Evolutionary conservation across 2,329 filamentous ascomycete species (phyloP), one percentile per base, ranked within the genome.

Genomic region (Alternaria sp.): DNA sequence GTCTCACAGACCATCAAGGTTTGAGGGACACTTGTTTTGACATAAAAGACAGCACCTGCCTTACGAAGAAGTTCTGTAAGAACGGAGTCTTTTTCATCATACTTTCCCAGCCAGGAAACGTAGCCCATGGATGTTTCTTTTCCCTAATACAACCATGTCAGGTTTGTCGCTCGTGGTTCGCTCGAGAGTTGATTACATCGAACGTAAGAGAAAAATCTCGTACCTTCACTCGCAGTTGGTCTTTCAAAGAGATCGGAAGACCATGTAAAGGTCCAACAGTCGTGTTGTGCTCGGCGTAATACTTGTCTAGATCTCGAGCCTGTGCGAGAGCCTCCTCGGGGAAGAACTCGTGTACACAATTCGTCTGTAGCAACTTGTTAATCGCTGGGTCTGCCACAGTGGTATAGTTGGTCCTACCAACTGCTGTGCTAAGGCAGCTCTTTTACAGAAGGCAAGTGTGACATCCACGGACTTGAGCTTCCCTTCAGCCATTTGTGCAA

Each of bases 1-100:
- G 82, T 85, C 64, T 86, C 84, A 11, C 85, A 70, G 57, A 84
- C 82, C 83, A 86, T 85, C 47, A 86, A 62, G 3, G 80, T 82
- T 68, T 87, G 85, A 5, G 85, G 85, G 62, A 86, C 75, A 18
- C 83, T 86, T 0, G 84, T 87, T n/a, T 84, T 78, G 20, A 77
- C 84, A 65, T 84, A 82, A 62, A 86, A 81, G 1, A 87, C 79
- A 4, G 80, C 81, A 38, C 46, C 46, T 3, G 46, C 46, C 3
- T 49, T 49, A 3, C 46, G 46, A n/a, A 49, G 46, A 4, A 49
- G 46, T 49, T 30, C 46, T 1, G 46, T 49, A 11, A 49, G 46
- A 12, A 49, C 8, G 1, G 46, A 49, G 32, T 49, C 32, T 38
- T 36, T 14, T 4, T 49, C 32, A 16, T 36, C 46, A 4, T 38